phyloP scores from a whole-genome alignment of 768 basidiomycete species.

The Leccinum boreale region DNA sequence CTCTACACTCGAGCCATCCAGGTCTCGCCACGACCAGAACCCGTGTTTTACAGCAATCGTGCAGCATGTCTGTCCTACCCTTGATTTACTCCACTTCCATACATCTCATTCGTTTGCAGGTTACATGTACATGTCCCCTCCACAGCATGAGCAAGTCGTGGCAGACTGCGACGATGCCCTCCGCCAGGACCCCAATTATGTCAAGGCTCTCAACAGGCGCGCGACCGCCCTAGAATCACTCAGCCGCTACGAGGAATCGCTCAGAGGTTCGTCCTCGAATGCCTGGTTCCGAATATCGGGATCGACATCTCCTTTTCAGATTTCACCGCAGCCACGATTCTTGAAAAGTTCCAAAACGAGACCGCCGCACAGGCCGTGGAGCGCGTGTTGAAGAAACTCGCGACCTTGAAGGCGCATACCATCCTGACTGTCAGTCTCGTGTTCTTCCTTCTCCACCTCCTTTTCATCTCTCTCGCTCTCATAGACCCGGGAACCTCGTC shows the following conservation, averaged over 20 bases:
- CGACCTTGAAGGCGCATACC: constrained; percentile 62
- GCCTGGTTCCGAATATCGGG: neutral
- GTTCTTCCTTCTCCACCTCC: neutral
- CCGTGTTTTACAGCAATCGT: constrained; percentile 95
- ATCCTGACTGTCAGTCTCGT: constrained; percentile 56
- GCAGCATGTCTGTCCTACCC: constrained; percentile 74
- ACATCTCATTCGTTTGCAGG: constrained; percentile 41
- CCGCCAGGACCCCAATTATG: constrained; percentile 75
- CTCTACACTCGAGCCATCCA: constrained; percentile 75
- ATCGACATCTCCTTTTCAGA: constrained; percentile 43
- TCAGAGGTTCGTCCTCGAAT: constrained; percentile 57
- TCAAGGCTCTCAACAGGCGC: constrained; percentile 89
- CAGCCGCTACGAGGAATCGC: constrained; percentile 66
- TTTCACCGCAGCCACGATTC: constrained; percentile 93
- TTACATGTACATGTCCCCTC: constrained; percentile 88
- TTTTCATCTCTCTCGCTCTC: neutral
- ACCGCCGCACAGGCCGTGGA: constrained; percentile 78
- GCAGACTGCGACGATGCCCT: constrained; percentile 89
- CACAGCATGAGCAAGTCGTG: constrained; percentile 78
- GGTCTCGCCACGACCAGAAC: constrained; percentile 73
- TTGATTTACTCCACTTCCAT: neutral
- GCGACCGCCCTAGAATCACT: constrained; percentile 82
- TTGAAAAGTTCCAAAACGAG: constrained; percentile 89
- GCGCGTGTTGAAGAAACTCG: constrained; percentile 83
- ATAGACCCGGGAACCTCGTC: constrained; percentile 66